Base-by-base conservation (phyloP, 106 monocot genomes). In the Platanthera zijinensis region DNA sequence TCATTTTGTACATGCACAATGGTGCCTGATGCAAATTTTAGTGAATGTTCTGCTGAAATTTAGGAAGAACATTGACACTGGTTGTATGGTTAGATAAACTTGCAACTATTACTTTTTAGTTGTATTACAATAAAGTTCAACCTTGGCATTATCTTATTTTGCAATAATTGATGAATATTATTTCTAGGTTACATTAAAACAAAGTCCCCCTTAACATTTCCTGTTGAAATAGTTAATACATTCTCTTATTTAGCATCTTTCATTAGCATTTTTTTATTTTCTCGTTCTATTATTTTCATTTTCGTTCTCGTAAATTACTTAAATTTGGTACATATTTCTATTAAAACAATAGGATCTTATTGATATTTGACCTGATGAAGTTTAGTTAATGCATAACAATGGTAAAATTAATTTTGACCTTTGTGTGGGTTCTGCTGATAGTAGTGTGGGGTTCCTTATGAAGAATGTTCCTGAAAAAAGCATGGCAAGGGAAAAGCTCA, bases 401-500 rank as follows among this genome's bases (percentile, higher is more conserved):
- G 8, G 69, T 12, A 45, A 39, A 10, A 69, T 30, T 69, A 39
- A 39, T 39, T 69, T 69, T 39, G 30, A 69, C 13, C 10, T 69
- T 2, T 5, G 15, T 69, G 69, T 25, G 14, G 17, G 47, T 47
- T 47, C 39, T 48, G 10, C 70, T 49, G 76, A 76, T 4, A 32
- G n/a, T n/a, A n/a, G 19, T 30, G 10, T n/a, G 68, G 54, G 54
- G 76, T 62, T 53, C 8, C 51, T 50, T 68, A 48, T 52, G 51
- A 48, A 47, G 10, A 57, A 69, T 71, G 15, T 17, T 84, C 71
- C 81, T 53, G 53, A 50, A 84, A 72, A 77, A 88, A 83, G 51
- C 84, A 90, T 88, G 97, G 97, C 49, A 86, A 88, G 25, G 97
- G 97, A 19, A 99, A 99, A 81, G 94, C 93, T 75, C 81, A 94